Percentiles rank a stretch among this genome's conserved stretches.
Conservation (phyloP, 2,329 filamentous ascomycete genomes). For the Aspergillus chevalieri region DNA sequence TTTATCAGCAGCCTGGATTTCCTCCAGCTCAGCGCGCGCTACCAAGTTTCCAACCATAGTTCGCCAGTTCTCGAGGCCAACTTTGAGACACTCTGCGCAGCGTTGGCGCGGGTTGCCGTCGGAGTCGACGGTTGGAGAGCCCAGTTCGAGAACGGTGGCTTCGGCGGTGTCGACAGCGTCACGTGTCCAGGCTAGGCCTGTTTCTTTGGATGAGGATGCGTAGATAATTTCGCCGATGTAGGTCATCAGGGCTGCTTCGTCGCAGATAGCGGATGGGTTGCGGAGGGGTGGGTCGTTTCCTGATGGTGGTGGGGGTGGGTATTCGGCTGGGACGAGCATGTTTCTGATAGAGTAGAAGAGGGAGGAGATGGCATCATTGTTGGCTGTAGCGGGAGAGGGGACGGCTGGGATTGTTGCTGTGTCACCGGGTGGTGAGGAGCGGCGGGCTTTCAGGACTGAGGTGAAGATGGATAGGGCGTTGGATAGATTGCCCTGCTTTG, state of each 20-base stretch:
- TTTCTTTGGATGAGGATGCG: constrained; percentile 57
- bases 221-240: constrained; percentile 95
- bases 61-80: constrained; percentile 75
- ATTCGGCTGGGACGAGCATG: constrained; percentile 52
- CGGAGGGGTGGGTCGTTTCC: constrained; percentile 64
- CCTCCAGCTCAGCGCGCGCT: constrained; percentile 32
- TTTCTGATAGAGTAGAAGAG: constrained; percentile 36
- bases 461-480: constrained; percentile 76
- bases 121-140: constrained; percentile 11
- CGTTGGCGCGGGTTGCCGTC: constrained; percentile 47
- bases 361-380: constrained; percentile 23
- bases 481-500: constrained; percentile 59
- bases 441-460: constrained; percentile 73
- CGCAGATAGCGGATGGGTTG: constrained; percentile 61
- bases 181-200: constrained; percentile 81
- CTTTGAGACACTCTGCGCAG: constrained; percentile 70
- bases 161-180: constrained; percentile 80
- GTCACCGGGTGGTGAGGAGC: constrained; percentile 44
- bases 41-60: constrained; percentile 67
- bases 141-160: constrained; percentile 45
- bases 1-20: constrained; percentile 28
- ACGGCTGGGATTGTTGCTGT: constrained; percentile 18
- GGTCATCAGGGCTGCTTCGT: constrained; percentile 78
- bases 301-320: constrained; percentile 64
- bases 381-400: constrained; percentile 15